phyloP scores from a whole-genome alignment of 2,329 filamentous ascomycete genomes.

The Torrubiellomyces zombiae region DNA sequence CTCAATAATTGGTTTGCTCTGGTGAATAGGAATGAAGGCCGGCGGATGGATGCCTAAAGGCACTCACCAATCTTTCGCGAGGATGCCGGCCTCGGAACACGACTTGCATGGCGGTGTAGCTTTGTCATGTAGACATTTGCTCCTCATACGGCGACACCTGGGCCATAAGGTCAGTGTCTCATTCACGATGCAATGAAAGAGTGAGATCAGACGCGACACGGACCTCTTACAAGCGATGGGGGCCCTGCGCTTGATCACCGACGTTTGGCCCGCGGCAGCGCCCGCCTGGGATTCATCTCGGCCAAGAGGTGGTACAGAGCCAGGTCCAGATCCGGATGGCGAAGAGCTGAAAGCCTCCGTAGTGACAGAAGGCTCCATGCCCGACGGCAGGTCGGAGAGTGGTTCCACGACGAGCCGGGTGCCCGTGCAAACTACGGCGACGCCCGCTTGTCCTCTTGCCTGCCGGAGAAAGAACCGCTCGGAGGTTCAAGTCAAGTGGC shows the following conservation, averaged over 20 bases:
- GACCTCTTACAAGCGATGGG: constrained; percentile 37
- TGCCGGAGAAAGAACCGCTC: too few relatives aligned
- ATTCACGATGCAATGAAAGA: too few relatives aligned
- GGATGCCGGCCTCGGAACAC: constrained; percentile 32
- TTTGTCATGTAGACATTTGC: constrained; percentile 36
- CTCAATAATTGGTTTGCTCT: constrained; percentile 1
- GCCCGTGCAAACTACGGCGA: too few relatives aligned
- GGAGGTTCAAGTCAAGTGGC: too few relatives aligned
- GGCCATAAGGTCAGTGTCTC: constrained; percentile 1
- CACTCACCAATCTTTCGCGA: constrained; percentile 31
- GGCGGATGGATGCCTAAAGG: too few relatives aligned
- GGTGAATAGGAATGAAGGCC: not conserved
- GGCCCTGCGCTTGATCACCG: constrained; percentile 28
- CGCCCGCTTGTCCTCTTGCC: too few relatives aligned
- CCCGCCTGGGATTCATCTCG: not conserved
- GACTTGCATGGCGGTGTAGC: constrained; percentile 31
- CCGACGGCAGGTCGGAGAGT: too few relatives aligned
- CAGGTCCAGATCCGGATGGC: too few relatives aligned
- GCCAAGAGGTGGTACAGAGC: not conserved
- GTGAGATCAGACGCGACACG: constrained; percentile 4
- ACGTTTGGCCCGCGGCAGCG: constrained; percentile 2
- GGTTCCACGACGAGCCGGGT: too few relatives aligned
- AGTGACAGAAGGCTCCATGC: too few relatives aligned
- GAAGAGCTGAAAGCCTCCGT: too few relatives aligned
- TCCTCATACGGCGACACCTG: constrained; percentile 39